Percentiles rank a stretch among this genome's conserved stretches.
phyloP scores from a whole-genome alignment of 352 stramenopile genomes.

The Pythium apleroticum region DNA sequence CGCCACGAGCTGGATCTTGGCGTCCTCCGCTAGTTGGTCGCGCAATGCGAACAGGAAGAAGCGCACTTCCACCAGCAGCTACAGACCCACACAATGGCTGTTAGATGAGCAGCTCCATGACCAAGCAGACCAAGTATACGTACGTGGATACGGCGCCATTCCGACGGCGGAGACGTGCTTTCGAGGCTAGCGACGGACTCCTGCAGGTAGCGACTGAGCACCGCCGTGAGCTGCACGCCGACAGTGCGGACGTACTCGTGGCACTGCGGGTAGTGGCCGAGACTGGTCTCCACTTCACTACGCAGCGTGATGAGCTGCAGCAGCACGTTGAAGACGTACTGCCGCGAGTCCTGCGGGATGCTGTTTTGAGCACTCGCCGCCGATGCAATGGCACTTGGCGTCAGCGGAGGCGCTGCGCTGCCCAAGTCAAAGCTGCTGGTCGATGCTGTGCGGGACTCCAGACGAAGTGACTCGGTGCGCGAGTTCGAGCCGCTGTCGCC shows the following conservation, averaged over 20 bases:
- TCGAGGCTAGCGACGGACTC: conserved; percentile 36
- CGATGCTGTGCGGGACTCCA: conserved; percentile 33
- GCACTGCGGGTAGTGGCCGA: conserved; percentile 58
- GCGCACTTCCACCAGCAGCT: conserved; percentile 72
- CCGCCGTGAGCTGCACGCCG: conserved; percentile 50
- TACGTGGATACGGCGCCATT: conserved; percentile 73
- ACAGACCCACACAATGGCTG: not conserved
- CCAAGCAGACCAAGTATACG: conserved; percentile 18
- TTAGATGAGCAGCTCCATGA: not conserved
- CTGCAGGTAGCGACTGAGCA: conserved; percentile 47
- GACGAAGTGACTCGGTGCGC: conserved; percentile 25
- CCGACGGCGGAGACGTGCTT: conserved; percentile 15
- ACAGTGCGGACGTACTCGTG: conserved; percentile 54
- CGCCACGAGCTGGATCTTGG: conserved; percentile 50
- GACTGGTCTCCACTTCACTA: conserved; percentile 66
- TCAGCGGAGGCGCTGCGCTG: conserved; percentile 12
- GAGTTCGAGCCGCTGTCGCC: conserved; percentile 32
- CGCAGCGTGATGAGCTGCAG: conserved; percentile 73
- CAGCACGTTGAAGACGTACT: conserved; percentile 84
- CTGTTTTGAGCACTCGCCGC: conserved; percentile 20
- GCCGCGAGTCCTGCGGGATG: conserved; percentile 54
- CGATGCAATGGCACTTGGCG: conserved; percentile 23
- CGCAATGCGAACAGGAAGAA: conserved; percentile 67
- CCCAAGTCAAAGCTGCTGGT: conserved; percentile 29
- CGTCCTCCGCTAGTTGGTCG: conserved; percentile 49